These are phyloP conservation scores for Saprolegnia parasitica DNA, from an alignment of 352 stramenopile genomes.

Conservation along the genomic window DNA sequence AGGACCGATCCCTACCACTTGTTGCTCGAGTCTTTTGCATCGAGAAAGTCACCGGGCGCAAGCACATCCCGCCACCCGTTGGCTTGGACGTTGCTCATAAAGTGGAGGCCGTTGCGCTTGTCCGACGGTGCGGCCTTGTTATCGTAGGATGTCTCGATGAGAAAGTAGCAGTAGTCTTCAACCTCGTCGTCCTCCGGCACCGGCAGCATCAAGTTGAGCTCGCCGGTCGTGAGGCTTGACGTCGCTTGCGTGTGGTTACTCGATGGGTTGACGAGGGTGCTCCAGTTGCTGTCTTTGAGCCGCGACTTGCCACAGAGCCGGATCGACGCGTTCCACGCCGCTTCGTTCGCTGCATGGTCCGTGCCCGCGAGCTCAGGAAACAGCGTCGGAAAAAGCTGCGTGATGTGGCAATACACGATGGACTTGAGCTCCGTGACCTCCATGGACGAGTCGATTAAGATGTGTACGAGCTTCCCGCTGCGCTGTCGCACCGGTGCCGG, in stretches of 20 bases:
- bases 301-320: conserved; percentile 14
- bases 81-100: conserved; percentile 47
- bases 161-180: conserved; percentile 56
- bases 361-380: conserved; percentile 15
- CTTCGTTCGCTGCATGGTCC: conserved; percentile 5
- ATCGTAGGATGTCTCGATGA: conserved; percentile 49
- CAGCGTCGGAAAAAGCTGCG: not conserved
- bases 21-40: conserved; percentile 66
- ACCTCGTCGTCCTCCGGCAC: conserved; percentile 43
- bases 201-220: conserved; percentile 52
- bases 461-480: not conserved
- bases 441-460: conserved; percentile 11
- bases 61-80: conserved; percentile 62
- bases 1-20: conserved; percentile 48
- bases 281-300: conserved; percentile 1
- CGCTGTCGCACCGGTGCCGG: conserved; percentile 22
- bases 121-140: conserved; percentile 31
- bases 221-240: conserved; percentile 32
- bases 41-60: conserved; percentile 50
- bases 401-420: conserved; percentile 15
- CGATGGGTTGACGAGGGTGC: conserved; percentile 9
- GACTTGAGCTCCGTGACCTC: conserved; percentile 20
- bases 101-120: conserved; percentile 55
- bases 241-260: conserved; percentile 4
- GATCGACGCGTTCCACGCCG: not conserved